Evolutionary conservation across 1,284 basidiomycete genomes (phyloP).

Genomic region (Vanrija sp.): DNA sequence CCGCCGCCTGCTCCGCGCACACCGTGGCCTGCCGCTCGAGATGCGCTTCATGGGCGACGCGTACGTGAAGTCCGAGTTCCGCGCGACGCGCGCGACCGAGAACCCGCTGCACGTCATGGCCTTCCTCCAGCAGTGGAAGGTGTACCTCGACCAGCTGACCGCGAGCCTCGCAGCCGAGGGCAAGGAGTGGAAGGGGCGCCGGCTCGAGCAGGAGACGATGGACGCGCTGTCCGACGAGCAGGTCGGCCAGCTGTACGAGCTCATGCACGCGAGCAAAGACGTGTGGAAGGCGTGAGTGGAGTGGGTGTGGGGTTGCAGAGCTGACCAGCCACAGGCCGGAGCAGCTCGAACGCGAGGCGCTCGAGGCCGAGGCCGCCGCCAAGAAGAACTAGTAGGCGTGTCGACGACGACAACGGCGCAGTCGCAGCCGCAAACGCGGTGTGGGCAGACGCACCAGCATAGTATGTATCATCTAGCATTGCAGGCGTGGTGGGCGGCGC

Average conservation of each 20-base stretch:
- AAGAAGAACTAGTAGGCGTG: too few relatives aligned
- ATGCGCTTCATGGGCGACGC: constrained; percentile 83
- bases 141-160: constrained; percentile 71
- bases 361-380: too few relatives aligned
- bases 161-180: constrained; percentile 3
- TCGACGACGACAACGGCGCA: too few relatives aligned
- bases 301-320: background rate
- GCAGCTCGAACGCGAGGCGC: too few relatives aligned
- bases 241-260: constrained; percentile 81
- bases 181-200: constrained; percentile 61
- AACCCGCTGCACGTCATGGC: constrained; percentile 88
- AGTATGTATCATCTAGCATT: too few relatives aligned
- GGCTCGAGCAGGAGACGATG: constrained; percentile 67
- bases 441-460: too few relatives aligned
- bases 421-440: too few relatives aligned
- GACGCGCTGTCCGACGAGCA: constrained; percentile 89
- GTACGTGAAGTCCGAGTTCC: constrained; percentile 87
- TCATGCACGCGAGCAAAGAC: constrained; percentile 83
- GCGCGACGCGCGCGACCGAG: constrained; percentile 67
- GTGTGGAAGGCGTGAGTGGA: constrained; percentile 61
- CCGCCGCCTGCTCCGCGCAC: constrained; percentile 72
- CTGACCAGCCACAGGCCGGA: too few relatives aligned
- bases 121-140: constrained; percentile 88
- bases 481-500: too few relatives aligned
- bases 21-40: constrained; percentile 67